Evolutionary conservation across 441 rosid genomes (phyloP), one percentile per base, ranked within the genome.

Genomic region (Bruguiera hainesii): DNA sequence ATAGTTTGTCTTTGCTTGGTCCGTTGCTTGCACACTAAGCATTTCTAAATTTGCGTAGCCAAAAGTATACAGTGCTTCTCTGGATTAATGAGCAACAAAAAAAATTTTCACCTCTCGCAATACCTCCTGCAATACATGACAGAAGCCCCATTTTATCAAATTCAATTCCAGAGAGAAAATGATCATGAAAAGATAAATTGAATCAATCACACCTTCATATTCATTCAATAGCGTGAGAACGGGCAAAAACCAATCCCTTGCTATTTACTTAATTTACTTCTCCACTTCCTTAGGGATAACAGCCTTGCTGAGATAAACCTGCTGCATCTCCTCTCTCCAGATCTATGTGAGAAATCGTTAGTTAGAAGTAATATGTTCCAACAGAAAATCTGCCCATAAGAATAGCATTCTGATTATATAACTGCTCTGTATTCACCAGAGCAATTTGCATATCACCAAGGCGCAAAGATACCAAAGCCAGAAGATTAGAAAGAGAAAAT

Each of bases 241-340:
- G 68, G 70, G 62, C 19, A 35, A 21, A 49, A 11, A 0, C 51
- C 16, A 8, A 61, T 26, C 21, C 65, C 52, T 56, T 19, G 37
- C 55, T 26, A 26, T 59, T 83, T 79, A 93, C 71, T 84, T 50
- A 21, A 26, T 59, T 83, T 79, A 93, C 71, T 84, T 79, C 70
- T 89, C 91, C 65, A 92, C 78, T 65, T 79, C 96, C 21, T 72
- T 72, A 7, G 94, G 87, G 71, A 84, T 73, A 56, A 68, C 21
- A 10, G 92, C 92, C 65, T 83, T 82, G 75, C 91, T 90, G 18
- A 80, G 78, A 79, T 92, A 96, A 72, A 96, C 96, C 64, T 79
- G 90, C 55, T 78, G 95, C 96, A 96, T 82, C 85, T 96, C 98
- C 66, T 90, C 97, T 71, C 85, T 87, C 99, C 99, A 96, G 35